phyloP scores from a whole-genome alignment of 202 grass and related monocot species.

The Sporobolus alterniflorus region DNA sequence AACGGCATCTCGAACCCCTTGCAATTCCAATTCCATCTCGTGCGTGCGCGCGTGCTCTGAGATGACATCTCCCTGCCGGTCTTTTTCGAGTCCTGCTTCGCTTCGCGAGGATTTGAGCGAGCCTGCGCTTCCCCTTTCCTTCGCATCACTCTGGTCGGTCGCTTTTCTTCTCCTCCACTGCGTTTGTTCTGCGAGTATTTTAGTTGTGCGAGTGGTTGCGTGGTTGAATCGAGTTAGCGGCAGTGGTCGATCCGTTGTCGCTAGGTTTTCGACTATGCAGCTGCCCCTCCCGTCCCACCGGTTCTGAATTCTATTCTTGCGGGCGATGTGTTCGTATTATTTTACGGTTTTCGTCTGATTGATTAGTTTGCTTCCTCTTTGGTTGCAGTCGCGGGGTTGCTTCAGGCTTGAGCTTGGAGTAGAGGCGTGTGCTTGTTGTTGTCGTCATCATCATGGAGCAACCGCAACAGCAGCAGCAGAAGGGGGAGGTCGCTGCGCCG shows the following conservation, averaged over 20 bases:
- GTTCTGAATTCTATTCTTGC: conserved; percentile 21
- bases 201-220: not conserved
- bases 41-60: conserved; percentile 1
- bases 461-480: conserved; percentile 42
- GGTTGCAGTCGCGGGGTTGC: conserved; percentile 19
- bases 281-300: conserved; percentile 25
- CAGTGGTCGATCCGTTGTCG: not conserved
- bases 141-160: not conserved
- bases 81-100: not conserved
- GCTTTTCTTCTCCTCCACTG: not conserved
- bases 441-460: conserved; percentile 53
- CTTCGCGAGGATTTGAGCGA: conserved; percentile 44
- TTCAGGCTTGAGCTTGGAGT: not conserved
- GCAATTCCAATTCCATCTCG: not conserved
- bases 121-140: conserved; percentile 28
- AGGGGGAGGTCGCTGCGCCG: conserved; percentile 8
- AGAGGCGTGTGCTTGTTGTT: not conserved
- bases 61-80: not conserved
- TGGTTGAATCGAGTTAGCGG: not conserved
- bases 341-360: conserved; percentile 44
- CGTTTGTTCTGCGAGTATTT: not conserved
- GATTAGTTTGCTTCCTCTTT: conserved; percentile 35
- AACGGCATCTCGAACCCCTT: conserved; percentile 7
- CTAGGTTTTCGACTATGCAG: conserved; percentile 38
- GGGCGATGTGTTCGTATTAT: not conserved